Percentiles rank a stretch among this genome's conserved stretches.
These are phyloP conservation scores for Pyricularia grisea DNA, from an alignment of 2,329 filamentous ascomycete genomes.

Conservation along the genomic window DNA sequence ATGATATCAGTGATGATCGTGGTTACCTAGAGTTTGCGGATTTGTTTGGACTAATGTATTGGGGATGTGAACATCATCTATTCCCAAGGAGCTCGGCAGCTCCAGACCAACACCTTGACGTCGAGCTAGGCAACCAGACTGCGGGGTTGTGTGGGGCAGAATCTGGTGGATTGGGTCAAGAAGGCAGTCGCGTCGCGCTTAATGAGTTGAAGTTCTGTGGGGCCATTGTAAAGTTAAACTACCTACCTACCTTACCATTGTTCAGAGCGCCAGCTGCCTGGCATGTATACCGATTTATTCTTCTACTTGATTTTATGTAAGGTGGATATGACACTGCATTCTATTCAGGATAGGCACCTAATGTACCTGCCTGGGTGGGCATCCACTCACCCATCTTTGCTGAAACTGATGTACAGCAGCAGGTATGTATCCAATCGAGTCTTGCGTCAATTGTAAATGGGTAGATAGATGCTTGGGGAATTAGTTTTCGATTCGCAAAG, in stretches of 20 bases:
- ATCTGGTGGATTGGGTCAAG: neutral
- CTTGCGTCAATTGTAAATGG: too few relatives aligned
- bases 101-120: neutral
- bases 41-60: neutral
- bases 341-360: too few relatives aligned
- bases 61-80: neutral
- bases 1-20: neutral
- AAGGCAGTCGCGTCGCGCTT: neutral
- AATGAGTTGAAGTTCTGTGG: neutral
- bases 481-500: too few relatives aligned
- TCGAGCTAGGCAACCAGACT: neutral
- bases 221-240: neutral
- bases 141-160: slow-evolving; percentile 1
- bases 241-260: too few relatives aligned
- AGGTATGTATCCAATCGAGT: too few relatives aligned
- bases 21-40: neutral
- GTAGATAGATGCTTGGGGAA: too few relatives aligned
- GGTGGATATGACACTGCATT: too few relatives aligned
- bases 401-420: too few relatives aligned
- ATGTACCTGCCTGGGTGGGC: too few relatives aligned
- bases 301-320: neutral
- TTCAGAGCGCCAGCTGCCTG: neutral
- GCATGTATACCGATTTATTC: neutral
- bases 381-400: too few relatives aligned
- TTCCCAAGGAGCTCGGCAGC: neutral